Conservation (phyloP, 2,329 filamentous ascomycete genomes). For the Pestalotiopsis sp. region DNA sequence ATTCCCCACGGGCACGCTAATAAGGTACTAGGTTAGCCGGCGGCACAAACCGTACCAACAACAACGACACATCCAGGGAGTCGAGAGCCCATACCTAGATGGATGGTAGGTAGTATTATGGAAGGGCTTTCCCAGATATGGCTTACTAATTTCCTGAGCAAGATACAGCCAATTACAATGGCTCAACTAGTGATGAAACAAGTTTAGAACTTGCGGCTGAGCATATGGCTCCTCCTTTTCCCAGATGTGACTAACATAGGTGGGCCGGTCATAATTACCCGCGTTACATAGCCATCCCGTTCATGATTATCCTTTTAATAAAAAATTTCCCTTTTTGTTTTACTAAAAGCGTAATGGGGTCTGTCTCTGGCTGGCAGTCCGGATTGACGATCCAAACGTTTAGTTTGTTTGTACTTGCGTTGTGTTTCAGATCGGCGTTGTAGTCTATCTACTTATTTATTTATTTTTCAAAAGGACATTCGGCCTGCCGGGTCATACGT, state of each 20-base stretch:
- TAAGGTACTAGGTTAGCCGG: background rate
- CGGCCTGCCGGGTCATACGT: too few relatives aligned
- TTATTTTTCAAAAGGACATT: too few relatives aligned
- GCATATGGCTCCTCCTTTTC: background rate
- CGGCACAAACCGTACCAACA: background rate
- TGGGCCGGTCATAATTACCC: background rate
- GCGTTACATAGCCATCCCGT: background rate
- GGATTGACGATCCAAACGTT: too few relatives aligned
- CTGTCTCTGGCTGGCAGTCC: too few relatives aligned
- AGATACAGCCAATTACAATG: background rate
- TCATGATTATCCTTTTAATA: background rate
- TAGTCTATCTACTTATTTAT: too few relatives aligned
- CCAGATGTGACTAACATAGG: background rate
- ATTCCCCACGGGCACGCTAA: background rate
- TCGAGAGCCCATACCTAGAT: background rate
- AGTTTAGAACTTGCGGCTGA: background rate
- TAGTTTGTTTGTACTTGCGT: too few relatives aligned
- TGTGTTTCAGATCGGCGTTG: too few relatives aligned
- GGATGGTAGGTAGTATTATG: background rate
- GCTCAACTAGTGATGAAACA: background rate
- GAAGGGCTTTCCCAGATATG: background rate
- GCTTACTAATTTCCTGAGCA: background rate
- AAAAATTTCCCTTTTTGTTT: background rate
- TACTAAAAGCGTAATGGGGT: too few relatives aligned
- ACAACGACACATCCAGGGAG: background rate